Evolutionary conservation across 768 basidiomycete species (phyloP), one percentile per base, ranked within the genome.

Genomic region (Gelatoporia subvermispora): DNA sequence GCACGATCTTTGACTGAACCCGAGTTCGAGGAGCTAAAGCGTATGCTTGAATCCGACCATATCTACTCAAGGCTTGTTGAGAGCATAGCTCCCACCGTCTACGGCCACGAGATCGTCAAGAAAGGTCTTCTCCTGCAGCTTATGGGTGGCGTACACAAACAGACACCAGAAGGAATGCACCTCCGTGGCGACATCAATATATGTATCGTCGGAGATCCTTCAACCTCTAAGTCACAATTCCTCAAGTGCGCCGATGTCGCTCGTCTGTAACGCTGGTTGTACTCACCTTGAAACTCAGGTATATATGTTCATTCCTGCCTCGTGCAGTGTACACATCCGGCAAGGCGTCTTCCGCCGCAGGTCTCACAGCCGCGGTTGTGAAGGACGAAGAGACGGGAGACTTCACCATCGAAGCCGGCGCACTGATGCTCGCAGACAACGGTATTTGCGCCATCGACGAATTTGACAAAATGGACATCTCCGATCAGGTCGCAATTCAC

Each of bases 361-460:
- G 96, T 87, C 78, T 99, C 20, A 99, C 96, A 0, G 96, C 96
- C 4, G 95, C 95, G 2, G 96, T 99, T 0, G 95, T 98, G 51
- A 93, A 88, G 61, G 96, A 99, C 59, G 95, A 98, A 68, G 96
- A 98, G 68, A 95, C 94, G 0, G 96, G 96, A 13, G 96, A 99
- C 63, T 99, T 98, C 71, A 98, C 96, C 0, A 98, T 98, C 61
- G 96, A 99, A 71, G 96, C 96, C 18, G 96, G 96, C 42, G 96
- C 96, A 3, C 78, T 99, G 56, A 98, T 99, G 96, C 80, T 99
- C 3, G 96, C 96, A 5, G 96, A 99, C 70, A 98, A 98, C 58
- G 96, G 96, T 8, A 97, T 98, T 64, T 99, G 96, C 63, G 94
- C 94, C n/a, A 99, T 99, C 60, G 96, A 99, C 71, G 96, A 98